A percentile compares a stretch with the other conserved stretches of the same genome.
phyloP scores from a whole-genome alignment of 257 asterid species.

The Solanum bulbocastanum region DNA sequence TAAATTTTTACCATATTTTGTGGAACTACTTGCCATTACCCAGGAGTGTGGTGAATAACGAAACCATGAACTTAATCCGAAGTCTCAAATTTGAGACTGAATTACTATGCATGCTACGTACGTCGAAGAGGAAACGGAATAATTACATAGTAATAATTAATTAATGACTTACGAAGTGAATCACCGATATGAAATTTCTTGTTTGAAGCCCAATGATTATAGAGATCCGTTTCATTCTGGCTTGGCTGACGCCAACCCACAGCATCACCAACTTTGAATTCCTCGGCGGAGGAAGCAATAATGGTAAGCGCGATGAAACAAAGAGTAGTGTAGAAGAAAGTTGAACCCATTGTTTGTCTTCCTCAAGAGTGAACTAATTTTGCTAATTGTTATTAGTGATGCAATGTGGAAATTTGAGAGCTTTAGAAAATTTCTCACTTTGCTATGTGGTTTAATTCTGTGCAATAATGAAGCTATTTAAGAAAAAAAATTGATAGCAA shows the following conservation, averaged over 20 bases:
- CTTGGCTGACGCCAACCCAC: conserved; percentile 53
- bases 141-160: neutral
- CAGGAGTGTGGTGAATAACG: neutral
- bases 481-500: neutral
- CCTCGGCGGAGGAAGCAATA: conserved; percentile 29
- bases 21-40: neutral
- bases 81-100: neutral
- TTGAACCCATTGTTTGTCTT: conserved; percentile 13
- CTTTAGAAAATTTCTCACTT: neutral
- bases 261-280: conserved; percentile 55
- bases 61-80: neutral
- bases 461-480: neutral
- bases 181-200: conserved; percentile 51
- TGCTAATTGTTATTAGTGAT: neutral
- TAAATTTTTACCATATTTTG: neutral
- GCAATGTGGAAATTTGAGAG: neutral
- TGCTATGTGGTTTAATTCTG: neutral
- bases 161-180: conserved; percentile 49
- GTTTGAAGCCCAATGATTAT: conserved; percentile 40
- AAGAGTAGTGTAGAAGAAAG: neutral
- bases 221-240: conserved; percentile 31
- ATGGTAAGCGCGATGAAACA: conserved; percentile 2
- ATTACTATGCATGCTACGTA: neutral
- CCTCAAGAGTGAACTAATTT: neutral
- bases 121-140: neutral